These are phyloP conservation scores for Kentomonas sorsogonicus DNA, from an alignment of 208 protist species.

Conservation along the genomic window DNA sequence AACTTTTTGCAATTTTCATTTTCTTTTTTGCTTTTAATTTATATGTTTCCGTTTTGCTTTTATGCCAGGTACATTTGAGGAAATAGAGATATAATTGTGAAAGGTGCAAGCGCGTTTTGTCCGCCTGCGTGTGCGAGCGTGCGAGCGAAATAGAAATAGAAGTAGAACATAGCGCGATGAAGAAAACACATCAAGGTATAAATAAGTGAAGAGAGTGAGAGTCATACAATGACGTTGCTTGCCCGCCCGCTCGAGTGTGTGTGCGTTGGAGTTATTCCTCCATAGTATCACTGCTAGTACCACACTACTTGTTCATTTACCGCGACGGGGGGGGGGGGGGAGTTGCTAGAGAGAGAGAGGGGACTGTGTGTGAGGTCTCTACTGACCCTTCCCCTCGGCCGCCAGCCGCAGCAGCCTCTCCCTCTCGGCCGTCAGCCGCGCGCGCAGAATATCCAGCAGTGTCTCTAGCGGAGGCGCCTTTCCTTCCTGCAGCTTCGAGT, in stretches of 20 bases:
- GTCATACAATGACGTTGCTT: not conserved
- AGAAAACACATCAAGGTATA: too few species aligned
- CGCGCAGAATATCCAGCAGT: slow-evolving; percentile 27
- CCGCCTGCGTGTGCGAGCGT: not conserved
- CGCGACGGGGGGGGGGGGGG: too few species aligned
- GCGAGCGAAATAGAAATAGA: slow-evolving; percentile 5
- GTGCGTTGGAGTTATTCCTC: too few species aligned
- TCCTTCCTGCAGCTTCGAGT: slow-evolving; percentile 54
- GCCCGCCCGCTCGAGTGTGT: too few species aligned
- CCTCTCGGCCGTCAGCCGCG: too few species aligned
- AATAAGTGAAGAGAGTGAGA: not conserved
- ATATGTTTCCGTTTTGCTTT: not conserved
- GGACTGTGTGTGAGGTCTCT: too few species aligned
- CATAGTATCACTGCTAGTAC: too few species aligned
- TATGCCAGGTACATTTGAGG: not conserved
- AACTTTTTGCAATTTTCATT: not conserved
- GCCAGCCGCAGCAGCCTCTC: slow-evolving; percentile 39
- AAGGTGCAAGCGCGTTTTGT: too few species aligned
- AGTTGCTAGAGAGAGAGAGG: too few species aligned
- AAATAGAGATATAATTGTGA: too few species aligned
- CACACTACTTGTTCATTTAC: too few species aligned
- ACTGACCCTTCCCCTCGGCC: too few species aligned
- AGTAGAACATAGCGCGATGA: not conserved
- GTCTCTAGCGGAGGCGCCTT: slow-evolving; percentile 19
- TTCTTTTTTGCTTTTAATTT: slow-evolving; percentile 1